These are phyloP conservation scores for Rhodotorula sp. DNA, from an alignment of 1,284 basidiomycete species.

Conservation along the genomic window DNA sequence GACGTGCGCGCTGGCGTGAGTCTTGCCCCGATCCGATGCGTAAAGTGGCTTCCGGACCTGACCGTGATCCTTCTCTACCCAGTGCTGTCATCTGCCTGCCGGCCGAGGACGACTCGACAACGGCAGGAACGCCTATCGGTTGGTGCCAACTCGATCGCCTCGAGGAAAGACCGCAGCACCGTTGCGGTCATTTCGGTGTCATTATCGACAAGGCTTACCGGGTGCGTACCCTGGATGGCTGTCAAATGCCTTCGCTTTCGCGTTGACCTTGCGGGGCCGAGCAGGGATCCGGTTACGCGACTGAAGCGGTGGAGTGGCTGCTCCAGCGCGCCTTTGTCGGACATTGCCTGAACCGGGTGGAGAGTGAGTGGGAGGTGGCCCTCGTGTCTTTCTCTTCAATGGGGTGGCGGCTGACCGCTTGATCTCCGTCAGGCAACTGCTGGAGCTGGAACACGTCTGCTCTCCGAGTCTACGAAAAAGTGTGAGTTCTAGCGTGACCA, in stretches of 20 bases:
- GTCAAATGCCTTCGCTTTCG: too few species aligned
- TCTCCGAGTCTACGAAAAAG: not conserved
- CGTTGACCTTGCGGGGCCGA: not conserved
- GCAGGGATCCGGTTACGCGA: constrained; percentile 13
- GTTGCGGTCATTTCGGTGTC: not conserved
- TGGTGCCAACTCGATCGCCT: not conserved
- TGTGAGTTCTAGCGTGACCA: not conserved
- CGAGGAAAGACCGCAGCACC: not conserved
- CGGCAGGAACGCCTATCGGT: not conserved
- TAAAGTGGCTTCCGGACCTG: too few species aligned
- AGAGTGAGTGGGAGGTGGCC: not conserved
- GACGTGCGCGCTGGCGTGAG: too few species aligned
- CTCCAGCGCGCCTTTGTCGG: constrained; percentile 14
- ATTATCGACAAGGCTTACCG: not conserved
- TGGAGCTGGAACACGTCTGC: constrained; percentile 1
- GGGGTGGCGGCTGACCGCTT: not conserved
- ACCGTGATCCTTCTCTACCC: too few species aligned
- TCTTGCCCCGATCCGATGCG: too few species aligned
- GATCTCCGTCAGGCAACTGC: not conserved
- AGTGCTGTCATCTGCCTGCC: not conserved
- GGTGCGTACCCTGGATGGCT: not conserved
- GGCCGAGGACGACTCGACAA: not conserved
- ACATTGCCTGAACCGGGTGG: not conserved
- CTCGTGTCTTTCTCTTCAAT: not conserved
- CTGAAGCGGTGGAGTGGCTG: constrained; percentile 12